A percentile compares a stretch with the other conserved stretches of the same genome.
These are phyloP conservation scores for Pisolithus thermaeus DNA, from an alignment of 1,284 basidiomycete species.

Conservation along the genomic window DNA sequence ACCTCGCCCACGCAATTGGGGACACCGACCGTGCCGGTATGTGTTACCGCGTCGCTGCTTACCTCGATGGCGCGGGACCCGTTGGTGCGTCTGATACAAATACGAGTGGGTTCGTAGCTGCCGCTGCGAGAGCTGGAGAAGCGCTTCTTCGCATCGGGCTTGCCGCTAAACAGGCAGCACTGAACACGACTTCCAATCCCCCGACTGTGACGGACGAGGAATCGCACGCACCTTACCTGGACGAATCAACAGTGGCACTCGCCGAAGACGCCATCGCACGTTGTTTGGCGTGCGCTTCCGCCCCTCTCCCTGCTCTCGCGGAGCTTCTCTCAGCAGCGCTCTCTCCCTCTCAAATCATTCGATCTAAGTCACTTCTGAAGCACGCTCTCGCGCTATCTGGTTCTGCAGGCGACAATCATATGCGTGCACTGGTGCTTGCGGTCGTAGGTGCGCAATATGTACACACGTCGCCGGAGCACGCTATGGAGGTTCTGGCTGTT, in stretches of 20 bases:
- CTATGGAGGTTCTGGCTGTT: constrained; percentile 54
- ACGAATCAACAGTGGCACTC: constrained; percentile 11
- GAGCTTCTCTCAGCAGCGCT: constrained; percentile 26
- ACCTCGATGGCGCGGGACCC: constrained; percentile 31
- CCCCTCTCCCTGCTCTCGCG: constrained; percentile 22
- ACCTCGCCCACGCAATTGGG: constrained; percentile 59
- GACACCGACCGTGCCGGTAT: constrained; percentile 43
- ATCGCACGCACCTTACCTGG: constrained; percentile 9
- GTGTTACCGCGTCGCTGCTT: constrained; percentile 58
- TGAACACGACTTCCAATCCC: neutral
- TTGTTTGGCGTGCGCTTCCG: constrained; percentile 18
- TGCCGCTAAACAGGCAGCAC: constrained; percentile 8
- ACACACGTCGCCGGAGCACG: constrained; percentile 63
- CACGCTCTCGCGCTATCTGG: constrained; percentile 52
- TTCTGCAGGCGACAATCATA: constrained; percentile 58
- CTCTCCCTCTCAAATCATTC: constrained; percentile 18
- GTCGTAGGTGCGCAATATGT: constrained; percentile 64
- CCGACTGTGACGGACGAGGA: constrained; percentile 2
- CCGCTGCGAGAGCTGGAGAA: constrained; percentile 55
- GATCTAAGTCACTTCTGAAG: constrained; percentile 53
- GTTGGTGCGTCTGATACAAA: constrained; percentile 9
- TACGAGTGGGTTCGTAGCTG: constrained; percentile 46
- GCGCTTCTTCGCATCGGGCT: constrained; percentile 54
- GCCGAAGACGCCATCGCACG: constrained; percentile 26
- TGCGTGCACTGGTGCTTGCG: constrained; percentile 61